Percentiles rank a stretch among this genome's conserved stretches.
phyloP scores from a whole-genome alignment of 1,284 basidiomycete species.

The Bjerkandera adusta region DNA sequence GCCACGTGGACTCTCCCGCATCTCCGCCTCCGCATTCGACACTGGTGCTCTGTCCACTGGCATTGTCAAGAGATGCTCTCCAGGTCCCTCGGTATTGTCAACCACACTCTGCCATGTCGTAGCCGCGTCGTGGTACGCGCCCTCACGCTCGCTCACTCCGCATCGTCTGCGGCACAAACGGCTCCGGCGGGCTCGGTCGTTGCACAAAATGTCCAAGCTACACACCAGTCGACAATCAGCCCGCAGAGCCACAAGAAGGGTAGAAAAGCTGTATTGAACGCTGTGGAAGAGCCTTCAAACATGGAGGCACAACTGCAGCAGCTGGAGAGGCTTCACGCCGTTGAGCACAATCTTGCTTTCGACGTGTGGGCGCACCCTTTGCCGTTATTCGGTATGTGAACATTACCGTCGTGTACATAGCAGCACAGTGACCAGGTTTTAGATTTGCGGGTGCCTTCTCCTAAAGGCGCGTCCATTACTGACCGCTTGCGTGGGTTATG shows the following conservation, averaged over 20 bases:
- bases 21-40: slow-evolving; percentile 4
- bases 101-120: slow-evolving; percentile 7
- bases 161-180: slow-evolving; percentile 1
- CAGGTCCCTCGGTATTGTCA: slow-evolving; percentile 3
- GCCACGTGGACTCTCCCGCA: slow-evolving; percentile 10
- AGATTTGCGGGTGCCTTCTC: slow-evolving; percentile 33
- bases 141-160: background rate
- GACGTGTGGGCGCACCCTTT: slow-evolving; percentile 52
- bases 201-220: slow-evolving; percentile 3
- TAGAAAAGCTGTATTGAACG: background rate
- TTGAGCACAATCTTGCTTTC: slow-evolving; percentile 40
- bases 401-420: slow-evolving; percentile 8
- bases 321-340: slow-evolving; percentile 24
- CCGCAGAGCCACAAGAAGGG: background rate
- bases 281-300: background rate
- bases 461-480: slow-evolving; percentile 21
- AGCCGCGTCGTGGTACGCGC: background rate
- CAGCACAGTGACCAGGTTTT: slow-evolving; percentile 15
- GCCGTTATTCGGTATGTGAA: slow-evolving; percentile 47
- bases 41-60: slow-evolving; percentile 2
- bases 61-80: slow-evolving; percentile 11
- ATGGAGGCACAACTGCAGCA: slow-evolving; percentile 13
- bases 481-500: slow-evolving; percentile 23
- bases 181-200: slow-evolving; percentile 1
- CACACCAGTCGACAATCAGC: background rate